Evolutionary conservation across 352 stramenopile species (phyloP).

Genomic region (Phytophthora palmivora): DNA sequence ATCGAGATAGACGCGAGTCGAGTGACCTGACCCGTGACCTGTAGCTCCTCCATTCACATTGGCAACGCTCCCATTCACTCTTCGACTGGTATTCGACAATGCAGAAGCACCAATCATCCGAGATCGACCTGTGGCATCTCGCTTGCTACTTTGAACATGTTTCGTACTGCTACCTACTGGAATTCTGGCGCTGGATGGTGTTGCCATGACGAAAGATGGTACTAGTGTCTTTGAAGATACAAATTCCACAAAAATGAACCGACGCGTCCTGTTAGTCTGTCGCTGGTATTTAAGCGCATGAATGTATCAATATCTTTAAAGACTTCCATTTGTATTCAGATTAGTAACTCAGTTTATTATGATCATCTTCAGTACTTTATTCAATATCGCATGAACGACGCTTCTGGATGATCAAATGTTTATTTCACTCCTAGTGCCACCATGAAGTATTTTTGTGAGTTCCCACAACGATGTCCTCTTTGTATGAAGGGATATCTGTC

Average conservation of each 20-base stretch:
- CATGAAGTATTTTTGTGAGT: too few species aligned
- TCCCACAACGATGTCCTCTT: too few species aligned
- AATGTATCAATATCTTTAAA: too few species aligned
- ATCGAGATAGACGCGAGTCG: slow-evolving; percentile 71
- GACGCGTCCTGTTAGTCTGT: slow-evolving; percentile 7
- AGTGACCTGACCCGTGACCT: slow-evolving; percentile 33
- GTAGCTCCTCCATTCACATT: slow-evolving; percentile 32
- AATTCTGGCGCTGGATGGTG: slow-evolving; percentile 54
- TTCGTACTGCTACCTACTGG: slow-evolving; percentile 44
- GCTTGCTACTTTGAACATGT: slow-evolving; percentile 49
- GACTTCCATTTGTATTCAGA: too few species aligned
- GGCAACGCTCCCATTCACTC: slow-evolving; percentile 56
- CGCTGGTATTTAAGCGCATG: too few species aligned
- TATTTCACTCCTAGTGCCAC: too few species aligned
- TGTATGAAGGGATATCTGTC: too few species aligned
- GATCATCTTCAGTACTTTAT: too few species aligned
- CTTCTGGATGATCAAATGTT: too few species aligned
- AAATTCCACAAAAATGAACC: slow-evolving; percentile 6
- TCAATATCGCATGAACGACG: too few species aligned
- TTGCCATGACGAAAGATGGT: slow-evolving; percentile 46
- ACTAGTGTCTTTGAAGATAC: too few species aligned
- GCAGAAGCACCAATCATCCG: slow-evolving; percentile 64
- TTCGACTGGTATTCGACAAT: slow-evolving; percentile 73
- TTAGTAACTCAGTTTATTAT: too few species aligned
- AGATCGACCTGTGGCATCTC: slow-evolving; percentile 62